phyloP scores from a whole-genome alignment of 1,284 basidiomycete genomes.

The Fistulina hepatica region DNA sequence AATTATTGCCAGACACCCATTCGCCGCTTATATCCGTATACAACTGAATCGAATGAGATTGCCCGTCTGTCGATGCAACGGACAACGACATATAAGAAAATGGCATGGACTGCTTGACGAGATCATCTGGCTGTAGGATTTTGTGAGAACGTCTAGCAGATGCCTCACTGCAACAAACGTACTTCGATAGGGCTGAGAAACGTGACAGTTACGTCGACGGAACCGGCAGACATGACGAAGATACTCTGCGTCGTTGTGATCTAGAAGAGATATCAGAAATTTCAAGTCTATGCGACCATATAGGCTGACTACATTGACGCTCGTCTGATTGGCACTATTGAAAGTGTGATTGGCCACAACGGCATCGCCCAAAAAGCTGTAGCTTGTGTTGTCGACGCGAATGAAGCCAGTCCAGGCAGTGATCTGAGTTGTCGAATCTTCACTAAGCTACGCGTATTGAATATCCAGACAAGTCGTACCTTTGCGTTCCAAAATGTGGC shows the following conservation, averaged over 20 bases:
- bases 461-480: slow-evolving; percentile 22
- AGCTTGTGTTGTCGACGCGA: slow-evolving; percentile 47
- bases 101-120: slow-evolving; percentile 49
- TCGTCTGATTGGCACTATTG: slow-evolving; percentile 45
- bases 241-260: slow-evolving; percentile 35
- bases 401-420: slow-evolving; percentile 61
- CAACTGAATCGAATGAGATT: slow-evolving; percentile 43
- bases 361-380: slow-evolving; percentile 46
- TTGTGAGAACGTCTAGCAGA: background rate
- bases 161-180: background rate
- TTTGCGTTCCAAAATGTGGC: slow-evolving; percentile 57
- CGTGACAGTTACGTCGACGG: slow-evolving; percentile 49
- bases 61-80: slow-evolving; percentile 43
- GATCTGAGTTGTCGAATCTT: slow-evolving; percentile 25
- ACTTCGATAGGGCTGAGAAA: slow-evolving; percentile 59
- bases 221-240: slow-evolving; percentile 49
- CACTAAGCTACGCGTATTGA: background rate
- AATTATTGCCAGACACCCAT: slow-evolving; percentile 54
- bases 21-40: slow-evolving; percentile 61
- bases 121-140: slow-evolving; percentile 33
- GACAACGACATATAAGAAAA: slow-evolving; percentile 51
- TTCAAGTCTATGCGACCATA: background rate
- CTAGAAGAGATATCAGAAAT: background rate
- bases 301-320: slow-evolving; percentile 30
- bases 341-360: slow-evolving; percentile 31